A percentile compares a stretch with the other conserved stretches of the same genome.
Conservation (phyloP, 805 yeast genomes). For the Priceomyces castillae region DNA sequence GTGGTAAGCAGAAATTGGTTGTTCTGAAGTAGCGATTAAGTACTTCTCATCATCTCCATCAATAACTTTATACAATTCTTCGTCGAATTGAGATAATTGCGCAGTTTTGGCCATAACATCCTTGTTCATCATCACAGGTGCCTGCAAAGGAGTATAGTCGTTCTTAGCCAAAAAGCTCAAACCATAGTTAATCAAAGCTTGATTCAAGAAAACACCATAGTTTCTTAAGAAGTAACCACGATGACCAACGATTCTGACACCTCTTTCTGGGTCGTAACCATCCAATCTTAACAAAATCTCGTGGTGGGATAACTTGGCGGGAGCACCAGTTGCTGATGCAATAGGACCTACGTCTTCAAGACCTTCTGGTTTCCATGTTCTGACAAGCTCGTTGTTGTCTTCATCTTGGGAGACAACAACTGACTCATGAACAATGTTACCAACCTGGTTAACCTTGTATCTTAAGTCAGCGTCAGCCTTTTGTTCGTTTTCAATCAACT, state of each 20-base stretch:
- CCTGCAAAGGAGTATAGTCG: constrained; percentile 88
- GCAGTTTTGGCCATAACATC: constrained; percentile 99
- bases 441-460: constrained; percentile 82
- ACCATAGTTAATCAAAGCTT: constrained; percentile 96
- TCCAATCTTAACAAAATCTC: constrained; percentile 91
- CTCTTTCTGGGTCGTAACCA: constrained; percentile 99
- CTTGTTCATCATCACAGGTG: constrained; percentile 99
- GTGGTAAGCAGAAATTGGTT: constrained; percentile 97
- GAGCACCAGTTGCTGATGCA: constrained; percentile 75
- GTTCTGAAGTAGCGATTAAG: constrained; percentile 97
- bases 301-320: constrained; percentile 87
- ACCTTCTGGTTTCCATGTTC: constrained; percentile 83
- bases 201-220: constrained; percentile 95
- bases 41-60: constrained; percentile 98
- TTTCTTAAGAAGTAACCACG: constrained; percentile 96
- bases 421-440: constrained; percentile 90
- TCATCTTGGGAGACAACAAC: constrained; percentile 87
- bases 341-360: constrained; percentile 54
- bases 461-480: constrained; percentile 74
- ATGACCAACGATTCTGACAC: constrained; percentile 96
- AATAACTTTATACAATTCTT: constrained; percentile 92
- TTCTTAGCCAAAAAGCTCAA: constrained; percentile 74
- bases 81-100: constrained; percentile 95
- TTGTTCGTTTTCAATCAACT: constrained; percentile 64
- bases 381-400: constrained; percentile 84